Evolutionary conservation across 805 yeast genomes (phyloP).

Genomic region (Candida krabiensis): DNA sequence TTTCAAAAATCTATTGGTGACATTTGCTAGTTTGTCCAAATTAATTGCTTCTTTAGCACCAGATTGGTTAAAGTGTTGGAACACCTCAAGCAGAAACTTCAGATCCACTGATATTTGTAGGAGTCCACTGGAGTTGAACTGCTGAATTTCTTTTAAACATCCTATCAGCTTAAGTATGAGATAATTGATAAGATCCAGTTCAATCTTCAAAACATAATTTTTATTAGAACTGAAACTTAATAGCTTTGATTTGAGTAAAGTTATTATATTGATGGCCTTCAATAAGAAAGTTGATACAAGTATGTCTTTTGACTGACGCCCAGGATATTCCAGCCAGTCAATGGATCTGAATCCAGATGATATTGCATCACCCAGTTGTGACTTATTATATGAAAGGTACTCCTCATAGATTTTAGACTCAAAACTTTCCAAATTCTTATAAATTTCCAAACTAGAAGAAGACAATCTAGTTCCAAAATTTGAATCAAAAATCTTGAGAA

Average conservation of each 20-base stretch:
- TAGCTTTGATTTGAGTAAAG: conserved; percentile 28
- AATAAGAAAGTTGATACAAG: conserved; percentile 23
- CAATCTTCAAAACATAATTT: conserved; percentile 20
- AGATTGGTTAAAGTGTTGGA: conserved; percentile 21
- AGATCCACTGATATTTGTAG: conserved; percentile 27
- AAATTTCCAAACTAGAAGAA: conserved; percentile 44
- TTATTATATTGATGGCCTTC: conserved; percentile 25
- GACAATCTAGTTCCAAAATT: conserved; percentile 47
- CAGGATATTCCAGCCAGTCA: conserved; percentile 39
- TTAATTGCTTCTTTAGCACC: conserved; percentile 16
- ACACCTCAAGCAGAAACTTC: conserved; percentile 19
- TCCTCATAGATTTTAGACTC: conserved; percentile 55
- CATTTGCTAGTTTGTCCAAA: conserved; percentile 19
- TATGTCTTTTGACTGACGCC: conserved; percentile 9
- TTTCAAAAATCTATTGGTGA: conserved; percentile 19
- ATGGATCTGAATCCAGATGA: conserved; percentile 39
- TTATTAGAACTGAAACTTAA: conserved; percentile 18
- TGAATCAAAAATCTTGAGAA: conserved; percentile 50
- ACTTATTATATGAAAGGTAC: conserved; percentile 50
- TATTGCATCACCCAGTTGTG: conserved; percentile 39
- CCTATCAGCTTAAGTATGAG: conserved; percentile 25
- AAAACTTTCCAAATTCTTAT: conserved; percentile 43
- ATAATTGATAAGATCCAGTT: conserved; percentile 22
- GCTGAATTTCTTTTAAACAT: conserved; percentile 20
- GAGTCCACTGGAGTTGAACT: conserved; percentile 24